Conservation (phyloP, 768 basidiomycete genomes). For the Pilatotrama ljubarskyi region DNA sequence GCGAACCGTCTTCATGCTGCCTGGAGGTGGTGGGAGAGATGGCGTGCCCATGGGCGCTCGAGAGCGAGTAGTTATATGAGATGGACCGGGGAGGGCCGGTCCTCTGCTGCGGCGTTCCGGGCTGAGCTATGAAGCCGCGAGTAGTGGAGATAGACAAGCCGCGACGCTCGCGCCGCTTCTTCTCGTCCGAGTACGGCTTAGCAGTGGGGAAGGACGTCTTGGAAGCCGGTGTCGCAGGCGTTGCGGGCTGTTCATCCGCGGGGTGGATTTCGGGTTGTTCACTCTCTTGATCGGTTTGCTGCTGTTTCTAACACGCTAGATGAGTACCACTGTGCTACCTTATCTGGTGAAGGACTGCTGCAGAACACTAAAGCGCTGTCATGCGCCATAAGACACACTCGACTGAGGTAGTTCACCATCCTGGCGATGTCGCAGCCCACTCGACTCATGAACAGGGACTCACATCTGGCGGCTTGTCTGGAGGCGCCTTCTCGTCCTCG, state of each 20-base stretch:
- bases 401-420: too few species aligned
- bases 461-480: background rate
- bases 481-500: background rate
- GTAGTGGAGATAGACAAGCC: constrained; percentile 14
- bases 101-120: constrained; percentile 56
- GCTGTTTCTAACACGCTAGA: background rate
- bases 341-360: too few species aligned
- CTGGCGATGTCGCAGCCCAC: too few species aligned
- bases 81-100: constrained; percentile 77
- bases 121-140: constrained; percentile 8
- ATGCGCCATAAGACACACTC: too few species aligned
- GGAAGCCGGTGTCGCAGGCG: constrained; percentile 1
- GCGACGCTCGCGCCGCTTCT: constrained; percentile 5
- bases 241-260: background rate
- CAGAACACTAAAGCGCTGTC: too few species aligned
- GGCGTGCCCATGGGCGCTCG: constrained; percentile 39
- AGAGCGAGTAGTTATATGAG: constrained; percentile 60
- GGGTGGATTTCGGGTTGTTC: background rate
- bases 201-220: constrained; percentile 2
- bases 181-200: constrained; percentile 1
- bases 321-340: background rate
- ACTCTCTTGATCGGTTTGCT: background rate
- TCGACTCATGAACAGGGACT: background rate
- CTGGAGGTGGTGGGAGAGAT: constrained; percentile 21
- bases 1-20: constrained; percentile 31